phyloP scores from a whole-genome alignment of 73 alveolate species.

The Tetrahymena thermophila region DNA sequence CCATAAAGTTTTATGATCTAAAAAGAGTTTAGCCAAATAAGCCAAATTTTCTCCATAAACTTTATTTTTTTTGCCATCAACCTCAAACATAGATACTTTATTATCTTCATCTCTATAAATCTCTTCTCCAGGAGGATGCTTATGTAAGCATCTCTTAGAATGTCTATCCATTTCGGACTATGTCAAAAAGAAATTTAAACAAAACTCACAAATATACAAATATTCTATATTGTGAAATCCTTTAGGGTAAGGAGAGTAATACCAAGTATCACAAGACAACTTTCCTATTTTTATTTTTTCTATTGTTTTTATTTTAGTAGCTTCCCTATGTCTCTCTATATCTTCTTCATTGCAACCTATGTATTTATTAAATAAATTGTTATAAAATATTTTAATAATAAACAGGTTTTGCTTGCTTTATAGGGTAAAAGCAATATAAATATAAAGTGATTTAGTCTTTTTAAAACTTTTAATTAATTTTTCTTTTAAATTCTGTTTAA shows the following conservation, averaged over 20 bases:
- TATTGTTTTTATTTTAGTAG: constrained; percentile 51
- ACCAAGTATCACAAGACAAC: constrained; percentile 83
- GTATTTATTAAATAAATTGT: background rate
- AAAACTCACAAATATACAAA: constrained; percentile 81
- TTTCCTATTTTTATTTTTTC: constrained; percentile 80
- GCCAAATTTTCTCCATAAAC: constrained; percentile 82
- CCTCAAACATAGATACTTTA: constrained; percentile 62
- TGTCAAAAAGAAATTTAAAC: constrained; percentile 68
- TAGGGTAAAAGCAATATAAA: background rate
- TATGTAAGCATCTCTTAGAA: background rate
- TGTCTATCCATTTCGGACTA: constrained; percentile 47
- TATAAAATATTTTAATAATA: background rate
- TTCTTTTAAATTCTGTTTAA: background rate
- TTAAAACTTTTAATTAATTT: background rate
- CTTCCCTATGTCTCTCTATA: background rate
- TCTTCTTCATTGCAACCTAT: background rate
- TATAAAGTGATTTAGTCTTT: background rate
- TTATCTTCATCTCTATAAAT: constrained; percentile 52
- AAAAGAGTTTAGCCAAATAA: constrained; percentile 76
- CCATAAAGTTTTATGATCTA: constrained; percentile 83
- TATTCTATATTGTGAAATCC: constrained; percentile 63
- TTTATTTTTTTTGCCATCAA: constrained; percentile 74
- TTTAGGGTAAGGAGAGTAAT: constrained; percentile 79
- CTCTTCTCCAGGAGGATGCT: constrained; percentile 68
- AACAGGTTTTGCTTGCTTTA: too few relatives aligned